Percentiles rank a stretch among this genome's conserved stretches.
These are phyloP conservation scores for Penicillium cataractarum DNA, from an alignment of 495 filamentous ascomycete genomes.

Conservation along the genomic window DNA sequence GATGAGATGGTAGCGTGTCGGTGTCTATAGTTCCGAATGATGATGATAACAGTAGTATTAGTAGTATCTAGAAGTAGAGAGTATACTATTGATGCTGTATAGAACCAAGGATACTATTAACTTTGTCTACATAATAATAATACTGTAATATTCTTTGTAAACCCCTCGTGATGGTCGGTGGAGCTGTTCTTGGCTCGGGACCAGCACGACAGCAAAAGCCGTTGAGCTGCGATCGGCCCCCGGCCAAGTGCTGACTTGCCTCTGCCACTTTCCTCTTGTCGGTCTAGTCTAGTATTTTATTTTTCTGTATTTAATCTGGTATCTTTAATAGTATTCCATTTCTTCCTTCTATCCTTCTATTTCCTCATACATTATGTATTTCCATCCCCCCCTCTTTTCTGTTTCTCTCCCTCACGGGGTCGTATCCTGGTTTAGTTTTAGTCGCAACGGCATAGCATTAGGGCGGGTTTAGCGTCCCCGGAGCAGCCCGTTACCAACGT, in stretches of 20 bases:
- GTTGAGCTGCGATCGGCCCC: constrained; percentile 20
- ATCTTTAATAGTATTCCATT: background rate
- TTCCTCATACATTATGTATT: background rate
- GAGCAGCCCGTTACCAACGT: constrained; percentile 18
- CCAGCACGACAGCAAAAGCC: constrained; percentile 17
- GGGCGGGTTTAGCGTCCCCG: constrained; percentile 28
- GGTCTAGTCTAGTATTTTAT: background rate
- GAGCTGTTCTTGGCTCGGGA: background rate
- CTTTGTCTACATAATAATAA: background rate
- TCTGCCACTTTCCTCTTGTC: background rate
- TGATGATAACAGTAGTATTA: no score
- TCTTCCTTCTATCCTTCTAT: background rate
- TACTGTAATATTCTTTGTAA: background rate
- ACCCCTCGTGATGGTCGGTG: constrained; percentile 23
- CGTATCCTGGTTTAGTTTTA: constrained; percentile 23
- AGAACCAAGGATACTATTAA: background rate
- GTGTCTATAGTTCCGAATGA: no score
- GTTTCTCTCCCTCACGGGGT: no score
- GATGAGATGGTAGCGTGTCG: background rate
- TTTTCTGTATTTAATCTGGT: background rate
- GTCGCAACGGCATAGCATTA: constrained; percentile 36
- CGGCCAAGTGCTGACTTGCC: background rate
- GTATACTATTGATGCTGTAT: background rate
- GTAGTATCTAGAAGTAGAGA: no score
- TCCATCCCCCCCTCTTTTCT: background rate